Percentiles rank a stretch among this genome's conserved stretches.
Conservation (phyloP, 1,284 basidiomycete genomes). For the Rhodotorula sp. region DNA sequence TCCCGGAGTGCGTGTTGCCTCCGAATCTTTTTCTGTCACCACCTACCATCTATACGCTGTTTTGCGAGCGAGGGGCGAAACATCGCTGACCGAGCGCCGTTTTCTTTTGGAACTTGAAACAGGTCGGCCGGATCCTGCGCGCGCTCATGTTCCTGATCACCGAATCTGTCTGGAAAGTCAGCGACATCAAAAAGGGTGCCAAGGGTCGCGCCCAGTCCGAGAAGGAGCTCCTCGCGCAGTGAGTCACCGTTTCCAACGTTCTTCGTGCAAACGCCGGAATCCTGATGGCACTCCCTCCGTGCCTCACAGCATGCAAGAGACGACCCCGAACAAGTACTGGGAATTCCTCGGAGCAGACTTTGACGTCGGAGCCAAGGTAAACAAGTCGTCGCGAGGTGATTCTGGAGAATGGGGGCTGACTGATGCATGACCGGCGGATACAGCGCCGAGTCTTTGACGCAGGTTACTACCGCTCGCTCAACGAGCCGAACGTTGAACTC, state of each 20-base stretch:
- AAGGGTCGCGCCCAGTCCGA: background rate
- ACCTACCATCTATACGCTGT: too few relatives aligned
- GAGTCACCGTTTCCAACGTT: background rate
- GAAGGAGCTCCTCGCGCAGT: constrained; percentile 1
- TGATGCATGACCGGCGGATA: too few relatives aligned
- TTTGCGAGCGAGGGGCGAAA: background rate
- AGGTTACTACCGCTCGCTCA: constrained; percentile 10
- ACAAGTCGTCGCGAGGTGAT: too few relatives aligned
- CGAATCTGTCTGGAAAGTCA: background rate
- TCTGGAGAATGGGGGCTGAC: too few relatives aligned
- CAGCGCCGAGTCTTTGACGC: constrained; percentile 37
- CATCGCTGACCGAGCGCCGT: background rate
- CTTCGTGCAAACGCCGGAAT: too few relatives aligned
- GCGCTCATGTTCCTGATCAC: background rate
- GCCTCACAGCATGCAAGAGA: constrained; percentile 13
- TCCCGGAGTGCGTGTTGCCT: constrained; percentile 25
- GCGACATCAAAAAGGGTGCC: background rate
- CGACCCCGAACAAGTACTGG: constrained; percentile 29
- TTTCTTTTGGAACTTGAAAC: background rate
- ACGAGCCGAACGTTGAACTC: constrained; percentile 33
- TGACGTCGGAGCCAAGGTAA: constrained; percentile 36
- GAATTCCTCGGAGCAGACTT: constrained; percentile 37
- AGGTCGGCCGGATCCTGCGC: background rate
- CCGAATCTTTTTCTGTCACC: background rate
- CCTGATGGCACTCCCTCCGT: background rate